Evolutionary conservation across 176 grass and related monocot genomes (phyloP).

Genomic region (Pontederia paniculata): DNA sequence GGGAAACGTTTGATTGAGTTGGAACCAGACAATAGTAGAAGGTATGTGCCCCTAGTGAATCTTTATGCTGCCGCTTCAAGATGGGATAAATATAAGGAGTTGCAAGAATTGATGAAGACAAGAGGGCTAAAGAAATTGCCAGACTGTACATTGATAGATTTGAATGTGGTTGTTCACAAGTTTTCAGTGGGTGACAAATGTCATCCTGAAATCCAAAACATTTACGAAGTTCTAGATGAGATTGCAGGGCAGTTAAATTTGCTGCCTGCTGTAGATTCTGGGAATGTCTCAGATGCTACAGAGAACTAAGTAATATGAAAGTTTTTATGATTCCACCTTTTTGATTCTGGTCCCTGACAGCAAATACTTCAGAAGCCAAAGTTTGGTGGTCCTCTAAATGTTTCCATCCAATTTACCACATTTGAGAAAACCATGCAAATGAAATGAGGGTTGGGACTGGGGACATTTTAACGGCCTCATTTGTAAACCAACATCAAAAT

Average conservation of each 20-base stretch:
- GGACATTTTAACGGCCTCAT: no score
- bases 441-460: no score
- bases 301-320: neutral
- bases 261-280: slow-evolving; percentile 13
- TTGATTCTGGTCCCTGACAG: neutral
- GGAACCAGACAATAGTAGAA: slow-evolving; percentile 33
- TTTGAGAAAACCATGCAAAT: no score
- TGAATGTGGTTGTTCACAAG: slow-evolving; percentile 17
- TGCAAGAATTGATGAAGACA: slow-evolving; percentile 27
- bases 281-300: neutral
- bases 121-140: slow-evolving; percentile 27
- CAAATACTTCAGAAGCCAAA: no score
- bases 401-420: no score
- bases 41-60: slow-evolving; percentile 30
- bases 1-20: slow-evolving; percentile 29
- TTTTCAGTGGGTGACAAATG: slow-evolving; percentile 20
- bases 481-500: no score
- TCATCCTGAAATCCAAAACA: slow-evolving; percentile 10
- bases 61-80: slow-evolving; percentile 31
- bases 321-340: neutral
- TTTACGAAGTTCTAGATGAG: slow-evolving; percentile 21
- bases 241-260: slow-evolving; percentile 17
- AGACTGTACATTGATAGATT: slow-evolving; percentile 27
- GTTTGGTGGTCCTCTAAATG: no score
- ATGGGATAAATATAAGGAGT: slow-evolving; percentile 35